Evolutionary conservation across 2,329 filamentous ascomycete species (phyloP).

Genomic region (Aspergillus carbonarius): DNA sequence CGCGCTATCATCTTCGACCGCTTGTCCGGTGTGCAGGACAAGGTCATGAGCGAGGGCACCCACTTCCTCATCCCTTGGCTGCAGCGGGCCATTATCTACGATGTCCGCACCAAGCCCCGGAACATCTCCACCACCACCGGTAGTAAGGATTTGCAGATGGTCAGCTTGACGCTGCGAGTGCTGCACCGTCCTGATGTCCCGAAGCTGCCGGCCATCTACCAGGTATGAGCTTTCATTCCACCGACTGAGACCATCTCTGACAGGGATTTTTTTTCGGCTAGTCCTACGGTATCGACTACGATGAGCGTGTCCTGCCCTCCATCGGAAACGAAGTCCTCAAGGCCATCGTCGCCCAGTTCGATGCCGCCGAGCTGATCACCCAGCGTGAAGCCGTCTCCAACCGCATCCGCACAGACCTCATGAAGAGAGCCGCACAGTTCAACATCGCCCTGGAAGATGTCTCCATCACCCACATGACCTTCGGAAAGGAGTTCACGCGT

Average conservation of each 20-base stretch:
- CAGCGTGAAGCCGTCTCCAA: conserved; percentile 96
- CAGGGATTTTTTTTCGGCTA: conserved; percentile 38
- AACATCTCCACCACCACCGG: conserved; percentile 98
- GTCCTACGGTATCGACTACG: conserved; percentile 97
- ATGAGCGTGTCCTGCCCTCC: conserved; percentile 95
- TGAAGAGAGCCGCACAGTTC: conserved; percentile 92
- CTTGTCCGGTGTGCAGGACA: conserved; percentile 85
- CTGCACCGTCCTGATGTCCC: conserved; percentile 92
- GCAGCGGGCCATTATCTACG: conserved; percentile 90
- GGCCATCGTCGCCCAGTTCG: conserved; percentile 97
- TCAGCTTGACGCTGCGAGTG: conserved; percentile 94
- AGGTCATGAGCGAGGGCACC: conserved; percentile 91
- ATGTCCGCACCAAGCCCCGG: conserved; percentile 94
- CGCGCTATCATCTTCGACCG: conserved; percentile 98
- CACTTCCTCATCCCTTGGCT: conserved; percentile 96
- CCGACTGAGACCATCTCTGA: neutral
- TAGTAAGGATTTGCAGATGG: conserved; percentile 99
- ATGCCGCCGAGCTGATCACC: conserved; percentile 97
- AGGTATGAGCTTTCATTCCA: conserved; percentile 60
- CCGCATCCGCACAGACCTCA: conserved; percentile 87
- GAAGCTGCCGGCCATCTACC: conserved; percentile 94
- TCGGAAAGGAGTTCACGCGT: conserved; percentile 97
- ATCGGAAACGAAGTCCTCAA: conserved; percentile 99
- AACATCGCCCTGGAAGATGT: conserved; percentile 99
- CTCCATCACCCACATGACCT: conserved; percentile 99